Evolutionary conservation across 1,284 basidiomycete species (phyloP).

Genomic region (Ceratobasidium sp.): DNA sequence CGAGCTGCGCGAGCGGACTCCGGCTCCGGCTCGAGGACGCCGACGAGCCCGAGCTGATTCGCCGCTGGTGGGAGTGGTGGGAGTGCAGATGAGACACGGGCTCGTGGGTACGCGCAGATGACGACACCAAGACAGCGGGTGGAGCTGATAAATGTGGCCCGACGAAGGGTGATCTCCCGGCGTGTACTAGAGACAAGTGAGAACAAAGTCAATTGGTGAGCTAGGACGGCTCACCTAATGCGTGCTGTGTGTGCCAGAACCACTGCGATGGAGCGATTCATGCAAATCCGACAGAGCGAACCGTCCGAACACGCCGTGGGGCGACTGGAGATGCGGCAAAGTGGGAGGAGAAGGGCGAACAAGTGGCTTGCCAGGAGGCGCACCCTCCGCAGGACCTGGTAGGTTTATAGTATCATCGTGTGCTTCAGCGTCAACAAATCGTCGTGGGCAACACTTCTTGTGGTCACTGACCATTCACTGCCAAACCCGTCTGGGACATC

Average conservation of each 20-base stretch:
- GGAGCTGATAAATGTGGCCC: not conserved
- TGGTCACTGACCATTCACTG: too few relatives aligned
- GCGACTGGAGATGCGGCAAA: not conserved
- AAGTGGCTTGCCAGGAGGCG: too few relatives aligned
- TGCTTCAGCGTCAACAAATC: too few relatives aligned
- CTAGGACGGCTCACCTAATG: not conserved
- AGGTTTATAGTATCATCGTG: too few relatives aligned
- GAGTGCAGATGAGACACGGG: not conserved
- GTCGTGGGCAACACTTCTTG: too few relatives aligned
- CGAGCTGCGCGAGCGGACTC: conserved; percentile 9
- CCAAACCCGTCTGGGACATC: too few relatives aligned
- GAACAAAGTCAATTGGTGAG: too few relatives aligned
- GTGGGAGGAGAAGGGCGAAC: too few relatives aligned
- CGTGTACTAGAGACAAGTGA: too few relatives aligned
- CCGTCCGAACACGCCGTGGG: not conserved
- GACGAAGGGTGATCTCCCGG: not conserved
- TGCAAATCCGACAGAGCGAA: conserved; percentile 18
- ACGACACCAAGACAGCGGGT: conserved; percentile 3
- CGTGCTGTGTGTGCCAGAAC: not conserved
- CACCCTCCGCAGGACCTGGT: too few relatives aligned
- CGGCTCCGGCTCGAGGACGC: conserved; percentile 12
- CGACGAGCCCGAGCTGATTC: conserved; percentile 31
- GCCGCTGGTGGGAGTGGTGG: conserved; percentile 14
- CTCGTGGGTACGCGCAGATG: conserved; percentile 10
- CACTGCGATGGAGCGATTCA: not conserved